Evolutionary conservation across 2,329 filamentous ascomycete genomes (phyloP), one percentile per base, ranked within the genome.

Genomic region (Colletotrichum truncatum): DNA sequence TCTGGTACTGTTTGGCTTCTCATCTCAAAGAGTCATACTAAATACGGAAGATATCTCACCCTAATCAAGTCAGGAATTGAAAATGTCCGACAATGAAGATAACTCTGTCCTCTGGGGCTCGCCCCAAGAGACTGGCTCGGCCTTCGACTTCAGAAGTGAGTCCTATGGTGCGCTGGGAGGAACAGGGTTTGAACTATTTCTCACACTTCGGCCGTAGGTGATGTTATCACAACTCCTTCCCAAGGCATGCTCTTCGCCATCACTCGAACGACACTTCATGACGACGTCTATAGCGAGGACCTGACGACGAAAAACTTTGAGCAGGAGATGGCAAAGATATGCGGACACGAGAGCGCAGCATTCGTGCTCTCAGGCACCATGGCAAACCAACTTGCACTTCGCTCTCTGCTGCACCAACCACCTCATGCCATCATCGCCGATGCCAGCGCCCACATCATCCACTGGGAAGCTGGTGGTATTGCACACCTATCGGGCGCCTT

Each of bases 321-420:
- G 75, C 74, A 82, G 43, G 87, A 89, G 73, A 82, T 94, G 43
- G 89, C 91, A 16, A 74, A 83, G 6, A 90, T 3, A 4, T 66
- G 63, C 30, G 84, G 85, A 66, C 91, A 93, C 71, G 87, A 91
- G 71, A 85, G 86, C 36, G 89, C 84, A 0, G 80, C 94, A 2
- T 87, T 94, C 64, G 91, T 94, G 43, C 84, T 93, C 69, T 92
- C 89, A 0, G 92, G 92, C 4, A 94, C 92, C 2, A 94, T 94
- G 91, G 92, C 91, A 34, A 94, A 94, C 78, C 92, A 94, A 73
- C 82, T 95, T 39, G 87, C 90, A 1, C 82, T 94, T 36, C 89
- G 92, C 30, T 84, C 90, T 1, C 89, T 93, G 70, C 84, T 94
- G 6, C 81, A 80, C 1, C 88, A 89, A 51, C 91, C 92, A 6